Evolutionary conservation across 768 basidiomycete genomes (phyloP), one percentile per base, ranked within the genome.

Genomic region (Xerocomus spinulosus): DNA sequence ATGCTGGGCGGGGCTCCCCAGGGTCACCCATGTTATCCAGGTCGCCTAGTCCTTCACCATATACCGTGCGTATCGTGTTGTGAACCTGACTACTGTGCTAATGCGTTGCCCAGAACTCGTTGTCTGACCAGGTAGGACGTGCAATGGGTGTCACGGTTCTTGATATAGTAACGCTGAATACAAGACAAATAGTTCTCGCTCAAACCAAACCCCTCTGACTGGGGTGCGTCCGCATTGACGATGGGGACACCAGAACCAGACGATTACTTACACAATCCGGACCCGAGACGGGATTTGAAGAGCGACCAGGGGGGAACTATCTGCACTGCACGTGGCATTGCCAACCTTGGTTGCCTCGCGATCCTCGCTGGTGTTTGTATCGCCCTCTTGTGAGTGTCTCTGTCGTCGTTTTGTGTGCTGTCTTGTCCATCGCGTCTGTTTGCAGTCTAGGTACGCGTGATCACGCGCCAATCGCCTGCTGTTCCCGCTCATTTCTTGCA

Each of bases 341-440:
- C 72, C 3, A 90, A 90, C 57, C 70, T 84, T 3, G 80, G 85
- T 0, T 88, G 83, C 58, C 70, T 90, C 13, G 62, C 77, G 45
- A 47, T 86, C 39, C 73, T 90, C n/a, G 71, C 64, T 4, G 46
- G 66, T 1, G 74, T 70, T 3, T 68, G 71, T 36, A 21, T 81
- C n/a, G 70, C 68, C 52, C 69, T 82, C 33, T 84, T 85, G 81
- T 83, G 55, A 55, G 82, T 76, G 12, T 12, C 36, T 42, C 3
- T 42, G 21, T 1, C 28, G 17, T 14, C 2, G 18, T 13, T 17
- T 23, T 3, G n/a, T n/a, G n/a, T n/a, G n/a, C n/a, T n/a, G n/a
- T 4, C 21, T 20, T 18, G 18, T 13, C 17, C 24, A 12, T 49
- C 28, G 24, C 24, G 18, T 10, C 3, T 13, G 28, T 42, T 40